phyloP scores from a whole-genome alignment of 805 yeast genomes.

The Metschnikowia drakensbergensis region DNA sequence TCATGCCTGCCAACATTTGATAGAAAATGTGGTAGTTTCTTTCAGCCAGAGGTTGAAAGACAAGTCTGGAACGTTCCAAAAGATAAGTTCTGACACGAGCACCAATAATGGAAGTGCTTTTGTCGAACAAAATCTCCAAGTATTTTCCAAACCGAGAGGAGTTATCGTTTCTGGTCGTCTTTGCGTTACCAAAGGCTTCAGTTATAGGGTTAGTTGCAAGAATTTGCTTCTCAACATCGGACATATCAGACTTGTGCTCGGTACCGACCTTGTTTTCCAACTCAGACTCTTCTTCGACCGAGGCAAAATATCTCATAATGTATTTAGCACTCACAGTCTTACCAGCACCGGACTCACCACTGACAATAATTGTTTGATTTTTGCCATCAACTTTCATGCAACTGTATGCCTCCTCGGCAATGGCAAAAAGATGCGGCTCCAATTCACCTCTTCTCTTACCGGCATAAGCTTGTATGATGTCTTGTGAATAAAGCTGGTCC shows the following conservation, averaged over 20 bases:
- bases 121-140: constrained; percentile 82
- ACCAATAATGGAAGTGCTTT: constrained; percentile 76
- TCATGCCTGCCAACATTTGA: constrained; percentile 76
- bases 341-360: constrained; percentile 99
- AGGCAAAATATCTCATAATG: constrained; percentile 95
- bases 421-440: constrained; percentile 95
- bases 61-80: constrained; percentile 89
- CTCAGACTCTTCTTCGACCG: constrained; percentile 61
- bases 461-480: constrained; percentile 91
- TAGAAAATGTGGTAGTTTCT: constrained; percentile 94
- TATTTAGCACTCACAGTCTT: constrained; percentile 96
- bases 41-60: constrained; percentile 86
- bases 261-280: constrained; percentile 31
- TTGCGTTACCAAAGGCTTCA: constrained; percentile 98
- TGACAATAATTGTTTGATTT: constrained; percentile 93
- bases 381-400: constrained; percentile 82
- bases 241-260: constrained; percentile 58
- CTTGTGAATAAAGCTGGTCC: constrained; percentile 86
- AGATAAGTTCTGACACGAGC: constrained; percentile 91
- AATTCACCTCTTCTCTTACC: constrained; percentile 91
- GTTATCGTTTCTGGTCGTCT: constrained; percentile 94
- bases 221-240: constrained; percentile 88
- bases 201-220: constrained; percentile 95
- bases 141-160: constrained; percentile 98
- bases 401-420: constrained; percentile 95